Percentiles rank a stretch among this genome's conserved stretches.
Conservation (phyloP, 768 basidiomycete species). For the Coprinopsis marcescibilis region DNA sequence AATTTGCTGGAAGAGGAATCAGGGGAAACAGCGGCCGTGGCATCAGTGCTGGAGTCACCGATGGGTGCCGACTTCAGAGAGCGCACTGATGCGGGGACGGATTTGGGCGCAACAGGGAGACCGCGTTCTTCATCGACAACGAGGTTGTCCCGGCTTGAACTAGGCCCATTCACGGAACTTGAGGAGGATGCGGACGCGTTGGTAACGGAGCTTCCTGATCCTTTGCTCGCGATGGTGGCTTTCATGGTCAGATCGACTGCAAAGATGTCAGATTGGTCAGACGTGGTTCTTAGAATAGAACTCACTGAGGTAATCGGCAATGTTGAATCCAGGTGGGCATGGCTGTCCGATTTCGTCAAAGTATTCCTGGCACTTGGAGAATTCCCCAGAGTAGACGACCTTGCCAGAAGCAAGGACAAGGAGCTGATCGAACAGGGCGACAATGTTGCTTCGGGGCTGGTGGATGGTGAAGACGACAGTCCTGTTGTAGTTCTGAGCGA, state of each 20-base stretch:
- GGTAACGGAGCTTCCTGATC: conserved; percentile 29
- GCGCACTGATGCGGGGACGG: conserved; percentile 32
- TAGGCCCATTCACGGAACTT: conserved; percentile 35
- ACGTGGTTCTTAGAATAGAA: conserved; percentile 13
- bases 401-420: conserved; percentile 81
- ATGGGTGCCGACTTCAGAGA: conserved; percentile 37
- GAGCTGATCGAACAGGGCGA: conserved; percentile 90
- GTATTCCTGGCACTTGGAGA: conserved; percentile 70
- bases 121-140: conserved; percentile 70
- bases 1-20: conserved; percentile 36
- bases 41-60: conserved; percentile 32
- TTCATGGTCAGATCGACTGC: conserved; percentile 72
- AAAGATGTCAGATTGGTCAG: neutral
- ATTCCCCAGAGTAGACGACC: conserved; percentile 79
- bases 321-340: conserved; percentile 93
- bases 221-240: conserved; percentile 35
- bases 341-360: conserved; percentile 72
- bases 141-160: conserved; percentile 24
- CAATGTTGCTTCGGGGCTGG: conserved; percentile 96
- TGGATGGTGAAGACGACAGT: conserved; percentile 98
- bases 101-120: conserved; percentile 25
- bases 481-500: conserved; percentile 85
- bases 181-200: conserved; percentile 32
- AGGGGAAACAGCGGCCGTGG: conserved; percentile 22
- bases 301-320: conserved; percentile 93